phyloP scores from a whole-genome alignment of 148 eudicot genomes.

The Vaccinium corymbosum region DNA sequence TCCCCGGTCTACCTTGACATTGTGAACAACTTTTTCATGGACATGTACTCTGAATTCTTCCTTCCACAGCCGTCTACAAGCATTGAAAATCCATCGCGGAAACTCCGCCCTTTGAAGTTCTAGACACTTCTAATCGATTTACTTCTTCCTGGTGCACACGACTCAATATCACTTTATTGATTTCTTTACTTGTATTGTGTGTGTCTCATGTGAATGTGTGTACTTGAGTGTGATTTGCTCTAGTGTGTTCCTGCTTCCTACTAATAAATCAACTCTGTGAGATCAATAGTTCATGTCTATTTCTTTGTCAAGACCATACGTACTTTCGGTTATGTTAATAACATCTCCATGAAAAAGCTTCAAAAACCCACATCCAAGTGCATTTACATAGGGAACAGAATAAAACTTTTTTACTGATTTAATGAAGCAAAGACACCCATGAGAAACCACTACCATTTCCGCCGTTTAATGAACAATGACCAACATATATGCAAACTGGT shows the following conservation, averaged over 20 bases:
- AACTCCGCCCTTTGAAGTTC: conserved; percentile 35
- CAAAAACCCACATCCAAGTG: neutral
- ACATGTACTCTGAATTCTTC: conserved; percentile 61
- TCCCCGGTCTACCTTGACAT: conserved; percentile 70
- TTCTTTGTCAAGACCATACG: neutral
- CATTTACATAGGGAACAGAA: neutral
- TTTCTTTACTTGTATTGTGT: neutral
- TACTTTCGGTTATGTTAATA: neutral
- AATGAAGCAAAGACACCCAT: neutral
- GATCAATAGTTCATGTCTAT: neutral
- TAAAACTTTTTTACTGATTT: neutral
- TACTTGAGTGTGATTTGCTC: neutral
- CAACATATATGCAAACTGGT: neutral
- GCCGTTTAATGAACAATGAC: neutral
- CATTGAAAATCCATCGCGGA: conserved; percentile 33
- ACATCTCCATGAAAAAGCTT: neutral
- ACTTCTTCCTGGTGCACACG: neutral
- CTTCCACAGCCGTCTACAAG: conserved; percentile 37
- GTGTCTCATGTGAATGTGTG: neutral
- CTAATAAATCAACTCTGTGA: neutral
- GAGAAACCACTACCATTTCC: neutral
- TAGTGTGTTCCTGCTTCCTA: too few relatives aligned
- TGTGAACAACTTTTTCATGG: conserved; percentile 78
- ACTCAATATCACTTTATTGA: neutral
- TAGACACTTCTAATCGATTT: conserved; percentile 9